These are phyloP conservation scores for Lepidium didymum DNA, from an alignment of 345 rosid species.

Conservation along the genomic window DNA sequence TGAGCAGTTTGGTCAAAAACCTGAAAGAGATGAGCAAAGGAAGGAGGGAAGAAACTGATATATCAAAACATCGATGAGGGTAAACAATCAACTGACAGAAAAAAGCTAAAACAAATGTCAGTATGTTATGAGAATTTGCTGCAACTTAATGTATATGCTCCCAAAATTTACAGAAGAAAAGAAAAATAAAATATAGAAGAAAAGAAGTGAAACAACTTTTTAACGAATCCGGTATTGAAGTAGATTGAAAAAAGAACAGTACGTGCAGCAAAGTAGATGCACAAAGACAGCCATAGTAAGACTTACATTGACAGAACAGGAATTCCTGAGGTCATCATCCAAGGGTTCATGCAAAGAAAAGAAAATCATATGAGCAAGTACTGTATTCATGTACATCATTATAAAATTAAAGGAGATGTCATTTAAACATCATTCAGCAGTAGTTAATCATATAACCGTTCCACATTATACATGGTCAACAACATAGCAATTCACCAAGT, in stretches of 20 bases:
- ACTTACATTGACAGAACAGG: constrained; percentile 97
- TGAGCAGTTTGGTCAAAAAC: constrained; percentile 90
- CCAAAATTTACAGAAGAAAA: background rate
- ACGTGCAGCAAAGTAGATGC: constrained; percentile 6
- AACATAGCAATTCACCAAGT: background rate
- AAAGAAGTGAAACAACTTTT: background rate
- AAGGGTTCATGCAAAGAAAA: constrained; percentile 33
- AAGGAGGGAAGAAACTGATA: constrained; percentile 1
- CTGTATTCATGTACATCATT: background rate
- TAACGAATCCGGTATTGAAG: constrained; percentile 12
- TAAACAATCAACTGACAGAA: background rate
- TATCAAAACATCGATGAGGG: background rate
- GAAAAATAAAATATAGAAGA: background rate
- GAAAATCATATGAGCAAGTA: constrained; percentile 19
- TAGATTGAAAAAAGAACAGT: background rate
- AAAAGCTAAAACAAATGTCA: background rate
- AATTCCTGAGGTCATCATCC: constrained; percentile 67
- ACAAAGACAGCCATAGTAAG: constrained; percentile 14
- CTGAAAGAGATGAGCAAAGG: constrained; percentile 32
- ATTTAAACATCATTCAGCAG: background rate
- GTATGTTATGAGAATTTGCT: background rate
- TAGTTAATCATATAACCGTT: background rate
- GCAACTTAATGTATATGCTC: background rate
- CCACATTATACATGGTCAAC: background rate
- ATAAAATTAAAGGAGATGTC: background rate